Evolutionary conservation across 257 asterid species (phyloP).

Genomic region (Salvia splendens): DNA sequence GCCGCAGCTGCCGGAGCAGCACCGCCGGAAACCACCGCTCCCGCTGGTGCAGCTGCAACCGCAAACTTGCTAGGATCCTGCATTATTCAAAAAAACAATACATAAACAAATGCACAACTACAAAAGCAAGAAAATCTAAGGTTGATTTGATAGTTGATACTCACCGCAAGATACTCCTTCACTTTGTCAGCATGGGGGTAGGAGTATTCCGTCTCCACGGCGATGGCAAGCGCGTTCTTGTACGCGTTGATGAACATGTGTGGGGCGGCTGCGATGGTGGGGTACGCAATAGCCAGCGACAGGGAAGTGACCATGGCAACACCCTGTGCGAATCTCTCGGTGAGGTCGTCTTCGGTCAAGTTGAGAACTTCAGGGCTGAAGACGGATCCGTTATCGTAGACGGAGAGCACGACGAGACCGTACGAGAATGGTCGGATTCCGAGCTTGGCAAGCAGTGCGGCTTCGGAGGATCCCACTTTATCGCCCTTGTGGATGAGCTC

Average conservation of each 20-base stretch:
- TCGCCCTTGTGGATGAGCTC: constrained; percentile 97
- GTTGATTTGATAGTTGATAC: background rate
- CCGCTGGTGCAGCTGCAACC: constrained; percentile 59
- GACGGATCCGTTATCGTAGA: constrained; percentile 83
- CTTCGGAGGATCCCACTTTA: constrained; percentile 95
- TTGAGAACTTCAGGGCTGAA: constrained; percentile 91
- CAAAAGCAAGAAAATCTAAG: too few species aligned
- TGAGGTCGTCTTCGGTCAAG: constrained; percentile 80
- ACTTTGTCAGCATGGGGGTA: constrained; percentile 90
- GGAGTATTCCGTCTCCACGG: constrained; percentile 73
- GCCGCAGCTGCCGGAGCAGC: constrained; percentile 52
- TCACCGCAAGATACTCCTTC: constrained; percentile 79
- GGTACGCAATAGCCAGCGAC: constrained; percentile 74
- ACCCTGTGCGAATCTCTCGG: constrained; percentile 72
- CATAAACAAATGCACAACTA: background rate
- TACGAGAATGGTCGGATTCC: constrained; percentile 94
- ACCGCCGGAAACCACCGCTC: constrained; percentile 42
- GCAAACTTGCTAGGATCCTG: constrained; percentile 90
- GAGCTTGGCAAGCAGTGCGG: constrained; percentile 89
- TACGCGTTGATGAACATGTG: constrained; percentile 83
- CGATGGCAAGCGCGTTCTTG: constrained; percentile 77
- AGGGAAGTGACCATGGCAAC: constrained; percentile 76
- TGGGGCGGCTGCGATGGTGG: constrained; percentile 89
- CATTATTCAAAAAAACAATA: background rate
- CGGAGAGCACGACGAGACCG: constrained; percentile 69